Conservation (phyloP, 176 grass and related monocot species). For the Zea luxurians region DNA sequence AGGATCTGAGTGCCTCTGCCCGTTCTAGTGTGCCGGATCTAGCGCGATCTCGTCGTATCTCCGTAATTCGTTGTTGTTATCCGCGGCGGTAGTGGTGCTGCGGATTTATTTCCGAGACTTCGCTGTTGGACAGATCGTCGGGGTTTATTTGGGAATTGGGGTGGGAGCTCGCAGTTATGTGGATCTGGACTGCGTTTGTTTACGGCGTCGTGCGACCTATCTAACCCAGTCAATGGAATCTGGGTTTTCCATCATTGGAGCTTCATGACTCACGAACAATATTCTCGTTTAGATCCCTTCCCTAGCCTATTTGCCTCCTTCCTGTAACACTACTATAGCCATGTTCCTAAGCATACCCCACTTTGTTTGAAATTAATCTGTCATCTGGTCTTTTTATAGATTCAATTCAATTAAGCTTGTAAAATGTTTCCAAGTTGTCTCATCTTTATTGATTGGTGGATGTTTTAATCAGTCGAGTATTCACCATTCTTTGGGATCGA, state of each 20-base stretch:
- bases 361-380: neutral
- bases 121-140: neutral
- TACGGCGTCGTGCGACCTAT: neutral
- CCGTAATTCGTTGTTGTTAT: neutral
- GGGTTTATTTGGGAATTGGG: slow-evolving; percentile 24
- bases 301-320: neutral
- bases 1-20: slow-evolving; percentile 12
- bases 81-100: neutral
- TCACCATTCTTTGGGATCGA: slow-evolving; percentile 92
- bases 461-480: slow-evolving; percentile 68
- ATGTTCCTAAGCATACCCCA: neutral
- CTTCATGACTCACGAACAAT: neutral
- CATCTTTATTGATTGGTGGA: slow-evolving; percentile 25
- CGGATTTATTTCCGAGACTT: neutral
- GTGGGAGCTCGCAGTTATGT: neutral
- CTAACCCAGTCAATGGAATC: neutral
- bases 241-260: neutral
- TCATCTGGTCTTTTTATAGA: neutral
- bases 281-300: neutral
- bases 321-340: neutral
- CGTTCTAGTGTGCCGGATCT: slow-evolving; percentile 44
- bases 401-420: slow-evolving; percentile 23
- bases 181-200: slow-evolving; percentile 27
- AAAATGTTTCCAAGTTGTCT: slow-evolving; percentile 17
- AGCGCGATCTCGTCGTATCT: slow-evolving; percentile 30